Evolutionary conservation across 2,329 filamentous ascomycete species (phyloP), one percentile per base, ranked within the genome.

Genomic region (Beauveria varroae): DNA sequence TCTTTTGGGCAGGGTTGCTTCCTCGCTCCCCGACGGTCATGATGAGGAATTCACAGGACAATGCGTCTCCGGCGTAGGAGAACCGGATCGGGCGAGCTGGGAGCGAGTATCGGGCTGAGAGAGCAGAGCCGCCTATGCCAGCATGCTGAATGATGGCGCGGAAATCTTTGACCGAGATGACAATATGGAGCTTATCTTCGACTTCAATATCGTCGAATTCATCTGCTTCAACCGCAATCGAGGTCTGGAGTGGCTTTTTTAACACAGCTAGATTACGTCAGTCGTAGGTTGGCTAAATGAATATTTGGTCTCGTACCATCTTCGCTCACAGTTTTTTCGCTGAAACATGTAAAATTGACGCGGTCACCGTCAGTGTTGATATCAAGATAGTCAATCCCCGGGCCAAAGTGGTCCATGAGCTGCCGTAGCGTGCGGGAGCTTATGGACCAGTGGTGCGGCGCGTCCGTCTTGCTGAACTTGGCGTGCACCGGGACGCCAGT

Each of bases 111-210:
- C 79, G 79, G 14, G 88, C 87, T 18, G 81, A 82, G 16, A 93
- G 77, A 51, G 83, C 81, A n/a, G 84, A 85, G 57, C 85, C 85
- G 6, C 87, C 81, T 26, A 86, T 85, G 26, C 87, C 86, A 10
- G 90, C 89, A 72, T 93, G 90, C 40, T 86, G 82, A 57, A 92
- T 85, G 59, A 93, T 90, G 40, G 89, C 86, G 56, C 89, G 86
- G 71, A 93, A 93, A 72, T 93, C 90, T 68, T 91, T 92, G 69
- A 93, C 89, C 67, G 86, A 90, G 69, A 93, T 89, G 62, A 91
- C 84, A 67, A 92, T 89, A 69, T 92, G 90, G 61, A 92, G 80
- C 56, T 88, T 86, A 63, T 90, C 85, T 69, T 91, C 86, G 34
- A 91, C 86, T 24, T 84, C 79, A 63, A 93, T 90, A 57, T 87